phyloP scores from a whole-genome alignment of 2,329 filamentous ascomycete genomes.

The Fusarium vanettenii region DNA sequence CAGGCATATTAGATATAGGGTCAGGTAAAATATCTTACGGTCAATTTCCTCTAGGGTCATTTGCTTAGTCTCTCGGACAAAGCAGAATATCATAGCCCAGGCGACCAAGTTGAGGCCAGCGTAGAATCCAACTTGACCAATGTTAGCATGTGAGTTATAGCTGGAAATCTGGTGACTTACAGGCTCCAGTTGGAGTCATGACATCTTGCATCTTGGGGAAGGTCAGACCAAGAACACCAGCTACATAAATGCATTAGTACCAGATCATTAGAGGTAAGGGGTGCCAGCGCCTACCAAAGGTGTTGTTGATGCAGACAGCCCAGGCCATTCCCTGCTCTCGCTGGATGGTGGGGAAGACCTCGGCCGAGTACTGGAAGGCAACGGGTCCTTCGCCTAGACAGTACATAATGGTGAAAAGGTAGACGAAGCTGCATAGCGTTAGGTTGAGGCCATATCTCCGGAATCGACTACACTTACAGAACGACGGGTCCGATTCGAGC shows the following conservation, averaged over 20 bases:
- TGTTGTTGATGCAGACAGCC: slow-evolving; percentile 52
- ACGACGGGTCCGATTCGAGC: slow-evolving; percentile 45
- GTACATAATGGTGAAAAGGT: slow-evolving; percentile 52
- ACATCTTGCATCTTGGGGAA: slow-evolving; percentile 48
- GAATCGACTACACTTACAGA: slow-evolving; percentile 23
- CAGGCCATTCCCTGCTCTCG: slow-evolving; percentile 54
- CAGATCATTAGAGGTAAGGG: neutral
- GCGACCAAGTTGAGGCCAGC: slow-evolving; percentile 58
- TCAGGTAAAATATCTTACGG: neutral
- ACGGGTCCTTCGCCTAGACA: slow-evolving; percentile 52
- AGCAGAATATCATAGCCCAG: slow-evolving; percentile 58
- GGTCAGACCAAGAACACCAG: slow-evolving; percentile 45
- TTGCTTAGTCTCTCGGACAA: slow-evolving; percentile 61
- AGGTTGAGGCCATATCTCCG: fast-evolving
- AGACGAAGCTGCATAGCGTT: slow-evolving; percentile 43
- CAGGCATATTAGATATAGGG: fast-evolving
- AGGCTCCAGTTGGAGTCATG: slow-evolving; percentile 49
- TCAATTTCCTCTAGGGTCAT: slow-evolving; percentile 48
- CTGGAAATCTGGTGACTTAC: slow-evolving; percentile 3
- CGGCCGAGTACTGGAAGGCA: slow-evolving; percentile 53
- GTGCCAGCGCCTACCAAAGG: slow-evolving; percentile 30
- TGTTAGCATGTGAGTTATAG: neutral
- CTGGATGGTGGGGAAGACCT: slow-evolving; percentile 53
- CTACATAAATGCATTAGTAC: slow-evolving; percentile 24
- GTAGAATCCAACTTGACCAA: slow-evolving; percentile 52